A percentile compares a stretch with the other conserved stretches of the same genome.
These are phyloP conservation scores for Hepatocystis sp. DNA, from an alignment of 169 alveolate genomes.

Conservation along the genomic window DNA sequence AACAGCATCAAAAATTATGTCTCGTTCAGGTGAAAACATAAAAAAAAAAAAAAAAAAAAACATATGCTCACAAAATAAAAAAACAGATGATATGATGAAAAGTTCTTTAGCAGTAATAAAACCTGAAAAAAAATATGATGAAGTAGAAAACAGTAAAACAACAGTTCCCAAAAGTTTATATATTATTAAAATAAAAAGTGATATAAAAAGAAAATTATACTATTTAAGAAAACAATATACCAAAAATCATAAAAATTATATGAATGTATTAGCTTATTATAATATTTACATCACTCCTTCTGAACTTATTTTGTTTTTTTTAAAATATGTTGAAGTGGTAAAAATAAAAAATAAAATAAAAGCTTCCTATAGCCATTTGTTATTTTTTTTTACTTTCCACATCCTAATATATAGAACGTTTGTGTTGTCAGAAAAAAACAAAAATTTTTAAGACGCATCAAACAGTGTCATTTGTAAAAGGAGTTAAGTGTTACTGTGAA, in stretches of 20 bases:
- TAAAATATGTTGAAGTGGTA: slow-evolving; percentile 33
- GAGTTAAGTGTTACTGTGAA: no score
- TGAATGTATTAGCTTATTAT: slow-evolving; percentile 36
- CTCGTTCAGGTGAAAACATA: no score
- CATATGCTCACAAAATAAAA: not conserved
- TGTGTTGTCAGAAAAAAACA: slow-evolving; percentile 14
- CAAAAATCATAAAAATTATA: slow-evolving; percentile 39
- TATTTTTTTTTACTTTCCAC: slow-evolving; percentile 54
- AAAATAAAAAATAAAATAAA: slow-evolving; percentile 23
- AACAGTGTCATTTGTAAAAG: no score
- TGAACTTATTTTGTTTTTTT: slow-evolving; percentile 43
- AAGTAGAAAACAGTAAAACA: not conserved
- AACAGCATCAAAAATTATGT: no score
- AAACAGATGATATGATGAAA: slow-evolving; percentile 2
- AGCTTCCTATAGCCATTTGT: slow-evolving; percentile 24
- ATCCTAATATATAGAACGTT: slow-evolving; percentile 25
- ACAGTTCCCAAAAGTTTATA: not conserved
- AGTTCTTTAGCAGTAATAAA: not conserved
- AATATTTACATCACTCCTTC: slow-evolving; percentile 40
- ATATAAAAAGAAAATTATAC: slow-evolving; percentile 3
- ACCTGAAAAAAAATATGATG: slow-evolving; percentile 1
- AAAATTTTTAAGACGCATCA: no score
- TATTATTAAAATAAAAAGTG: slow-evolving; percentile 24
- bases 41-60: slow-evolving; percentile 25
- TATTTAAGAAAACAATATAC: slow-evolving; percentile 11